Evolutionary conservation across 2,329 filamentous ascomycete species (phyloP), one percentile per base, ranked within the genome.

Genomic region (Talaromyces sp.): DNA sequence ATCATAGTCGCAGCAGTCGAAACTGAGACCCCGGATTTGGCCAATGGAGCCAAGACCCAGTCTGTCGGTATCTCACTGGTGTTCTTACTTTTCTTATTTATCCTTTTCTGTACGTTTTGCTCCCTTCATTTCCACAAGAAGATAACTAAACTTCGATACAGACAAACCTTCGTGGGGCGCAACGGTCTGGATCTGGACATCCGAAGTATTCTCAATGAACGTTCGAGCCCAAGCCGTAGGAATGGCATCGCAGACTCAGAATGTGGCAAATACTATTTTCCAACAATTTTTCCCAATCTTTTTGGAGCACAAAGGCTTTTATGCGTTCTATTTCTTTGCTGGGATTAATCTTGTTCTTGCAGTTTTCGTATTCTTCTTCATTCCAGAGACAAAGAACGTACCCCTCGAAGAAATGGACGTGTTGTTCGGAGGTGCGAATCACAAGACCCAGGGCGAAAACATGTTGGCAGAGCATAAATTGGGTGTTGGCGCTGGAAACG

Each of bases 241-340:
- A 60, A 89, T 89, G 87, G 86, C 81, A 47, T 79, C 78, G 47
- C 81, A 86, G 69, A 83, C 79, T 64, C 84, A 86, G 65, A 86
- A 89, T 70, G 83, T 89, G 58, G 86, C 86, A 70, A 88, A 89
- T 73, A 82, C 82, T 61, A 83, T 89, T 66, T 85, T 89, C 69
- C 85, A 89, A 72, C 87, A 89, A 65, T 89, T 89, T 79, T 89
- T 89, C 79, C 87, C 87, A 12, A 83, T 81, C 12, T 89, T 89
- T 77, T 80, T 89, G 16, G 78, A 82, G 59, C 86, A 88, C 68
- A 77, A 78, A 56, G 81, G 81, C 16, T 84, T 83, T 69, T 83
- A 82, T 65, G 81, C 81, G 5, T 84, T 84, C 65, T 83, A 83
- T 72, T 81, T 84, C 76, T 83, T 84, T 61, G 81, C 80, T 0